phyloP scores from a whole-genome alignment of 306 rosid genomes.

The Styphnolobium japonicum region DNA sequence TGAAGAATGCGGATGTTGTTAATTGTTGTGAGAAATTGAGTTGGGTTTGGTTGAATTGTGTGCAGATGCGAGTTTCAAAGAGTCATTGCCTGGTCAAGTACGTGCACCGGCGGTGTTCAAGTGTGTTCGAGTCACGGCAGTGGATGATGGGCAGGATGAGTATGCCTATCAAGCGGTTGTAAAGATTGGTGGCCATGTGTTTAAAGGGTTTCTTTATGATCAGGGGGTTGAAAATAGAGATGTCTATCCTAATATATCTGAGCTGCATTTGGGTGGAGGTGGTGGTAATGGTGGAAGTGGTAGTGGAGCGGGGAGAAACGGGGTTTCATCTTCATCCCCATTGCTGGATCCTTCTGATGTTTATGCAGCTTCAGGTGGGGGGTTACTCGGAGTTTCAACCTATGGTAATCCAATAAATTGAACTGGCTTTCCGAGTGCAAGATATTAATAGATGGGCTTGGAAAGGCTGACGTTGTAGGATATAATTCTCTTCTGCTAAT shows the following conservation, averaged over 20 bases:
- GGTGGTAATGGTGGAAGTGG: constrained; percentile 7
- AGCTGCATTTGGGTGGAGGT: constrained; percentile 75
- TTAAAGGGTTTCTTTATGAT: constrained; percentile 82
- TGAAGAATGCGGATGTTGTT: neutral
- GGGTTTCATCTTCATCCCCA: constrained; percentile 60
- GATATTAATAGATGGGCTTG: constrained; percentile 33
- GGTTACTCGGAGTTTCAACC: constrained; percentile 67
- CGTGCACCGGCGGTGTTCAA: constrained; percentile 88
- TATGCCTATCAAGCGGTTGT: constrained; percentile 87
- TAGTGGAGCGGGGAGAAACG: constrained; percentile 42
- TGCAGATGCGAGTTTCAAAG: constrained; percentile 67
- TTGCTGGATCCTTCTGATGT: constrained; percentile 71
- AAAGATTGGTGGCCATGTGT: constrained; percentile 83
- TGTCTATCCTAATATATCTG: constrained; percentile 65
- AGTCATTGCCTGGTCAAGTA: constrained; percentile 73
- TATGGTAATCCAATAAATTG: constrained; percentile 81
- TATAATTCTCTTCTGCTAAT: constrained; percentile 27
- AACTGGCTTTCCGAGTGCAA: constrained; percentile 34
- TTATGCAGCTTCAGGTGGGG: constrained; percentile 55
- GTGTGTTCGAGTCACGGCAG: constrained; percentile 85
- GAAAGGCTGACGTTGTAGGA: constrained; percentile 26
- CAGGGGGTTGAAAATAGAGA: constrained; percentile 69
- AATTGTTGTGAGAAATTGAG: neutral
- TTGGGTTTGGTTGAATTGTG: constrained; percentile 22
- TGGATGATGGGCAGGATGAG: constrained; percentile 82